phyloP scores from a whole-genome alignment of 495 filamentous ascomycete species.

The Neurospora tetraspora region DNA sequence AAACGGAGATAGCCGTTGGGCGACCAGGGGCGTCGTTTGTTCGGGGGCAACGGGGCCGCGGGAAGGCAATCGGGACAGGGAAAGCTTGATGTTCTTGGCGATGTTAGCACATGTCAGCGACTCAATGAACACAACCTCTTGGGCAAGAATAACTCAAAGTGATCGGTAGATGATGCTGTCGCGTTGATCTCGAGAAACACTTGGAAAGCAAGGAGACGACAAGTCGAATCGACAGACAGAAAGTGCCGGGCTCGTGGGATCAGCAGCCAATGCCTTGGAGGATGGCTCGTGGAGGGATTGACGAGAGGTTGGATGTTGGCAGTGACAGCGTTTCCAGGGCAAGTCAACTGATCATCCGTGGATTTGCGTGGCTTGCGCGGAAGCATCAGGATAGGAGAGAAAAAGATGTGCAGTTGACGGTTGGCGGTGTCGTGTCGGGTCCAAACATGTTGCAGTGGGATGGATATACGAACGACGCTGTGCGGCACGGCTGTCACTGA shows the following conservation, averaged over 20 bases:
- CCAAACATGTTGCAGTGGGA: not conserved
- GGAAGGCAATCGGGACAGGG: not conserved
- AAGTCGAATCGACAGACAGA: too few species aligned
- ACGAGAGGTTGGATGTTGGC: not conserved
- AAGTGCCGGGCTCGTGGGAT: not conserved
- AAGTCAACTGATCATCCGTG: not conserved
- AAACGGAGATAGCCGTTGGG: not conserved
- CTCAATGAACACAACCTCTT: not conserved
- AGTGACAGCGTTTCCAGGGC: not conserved
- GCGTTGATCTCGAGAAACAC: not conserved
- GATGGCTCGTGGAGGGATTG: not conserved
- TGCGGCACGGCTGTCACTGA: not conserved
- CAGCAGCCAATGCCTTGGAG: not conserved
- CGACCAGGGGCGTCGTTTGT: not conserved
- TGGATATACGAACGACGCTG: not conserved
- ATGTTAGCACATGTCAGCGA: not conserved
- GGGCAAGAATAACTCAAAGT: not conserved
- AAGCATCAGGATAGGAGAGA: not conserved
- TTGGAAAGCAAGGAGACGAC: not conserved
- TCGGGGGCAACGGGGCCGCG: not conserved
- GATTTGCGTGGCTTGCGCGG: not conserved
- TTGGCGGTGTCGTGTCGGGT: not conserved
- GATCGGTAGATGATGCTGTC: not conserved
- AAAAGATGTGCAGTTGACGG: not conserved
- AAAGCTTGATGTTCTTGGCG: not conserved